A percentile compares a stretch with the other conserved stretches of the same genome.
These are phyloP conservation scores for Pseudocercospora fijiensis DNA, from an alignment of 2,329 filamentous ascomycete species.

Conservation along the genomic window DNA sequence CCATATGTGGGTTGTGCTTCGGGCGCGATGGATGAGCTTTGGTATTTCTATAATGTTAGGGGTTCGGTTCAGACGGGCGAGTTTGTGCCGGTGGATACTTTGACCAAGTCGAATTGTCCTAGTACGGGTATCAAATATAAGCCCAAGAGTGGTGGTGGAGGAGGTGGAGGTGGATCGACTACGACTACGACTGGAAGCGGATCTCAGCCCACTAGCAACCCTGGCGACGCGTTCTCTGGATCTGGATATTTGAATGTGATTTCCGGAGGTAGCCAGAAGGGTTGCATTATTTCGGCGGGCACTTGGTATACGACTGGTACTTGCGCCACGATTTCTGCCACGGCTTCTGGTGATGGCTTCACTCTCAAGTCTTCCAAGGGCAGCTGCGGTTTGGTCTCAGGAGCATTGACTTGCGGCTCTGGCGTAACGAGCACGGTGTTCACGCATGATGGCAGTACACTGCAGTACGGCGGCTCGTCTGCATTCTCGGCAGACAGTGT, in stretches of 20 bases:
- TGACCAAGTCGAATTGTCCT: conserved; percentile 63
- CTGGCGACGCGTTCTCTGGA: conserved; percentile 53
- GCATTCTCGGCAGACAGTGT: conserved; percentile 47
- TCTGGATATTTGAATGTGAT: conserved; percentile 61
- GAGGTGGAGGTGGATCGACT: conserved; percentile 34
- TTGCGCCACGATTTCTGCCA: conserved; percentile 64
- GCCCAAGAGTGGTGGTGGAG: conserved; percentile 51
- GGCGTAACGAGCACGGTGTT: conserved; percentile 48
- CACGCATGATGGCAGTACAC: conserved; percentile 36
- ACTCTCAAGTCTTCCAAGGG: conserved; percentile 61
- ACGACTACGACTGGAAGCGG: conserved; percentile 28
- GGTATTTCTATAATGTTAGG: conserved; percentile 64
- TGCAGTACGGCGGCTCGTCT: conserved; percentile 43
- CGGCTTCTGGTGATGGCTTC: conserved; percentile 49
- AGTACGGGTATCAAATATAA: conserved; percentile 62
- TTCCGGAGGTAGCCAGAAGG: conserved; percentile 50
- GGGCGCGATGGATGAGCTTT: conserved; percentile 54
- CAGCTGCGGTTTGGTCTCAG: conserved; percentile 55
- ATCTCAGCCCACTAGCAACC: conserved; percentile 37
- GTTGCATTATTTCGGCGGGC: conserved; percentile 67
- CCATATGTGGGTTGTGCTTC: conserved; percentile 60
- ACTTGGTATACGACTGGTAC: conserved; percentile 68
- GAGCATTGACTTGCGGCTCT: conserved; percentile 57
- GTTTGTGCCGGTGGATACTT: conserved; percentile 56
- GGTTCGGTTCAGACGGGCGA: conserved; percentile 60